phyloP scores from a whole-genome alignment of 495 filamentous ascomycete species.

The Daldinia childiae region DNA sequence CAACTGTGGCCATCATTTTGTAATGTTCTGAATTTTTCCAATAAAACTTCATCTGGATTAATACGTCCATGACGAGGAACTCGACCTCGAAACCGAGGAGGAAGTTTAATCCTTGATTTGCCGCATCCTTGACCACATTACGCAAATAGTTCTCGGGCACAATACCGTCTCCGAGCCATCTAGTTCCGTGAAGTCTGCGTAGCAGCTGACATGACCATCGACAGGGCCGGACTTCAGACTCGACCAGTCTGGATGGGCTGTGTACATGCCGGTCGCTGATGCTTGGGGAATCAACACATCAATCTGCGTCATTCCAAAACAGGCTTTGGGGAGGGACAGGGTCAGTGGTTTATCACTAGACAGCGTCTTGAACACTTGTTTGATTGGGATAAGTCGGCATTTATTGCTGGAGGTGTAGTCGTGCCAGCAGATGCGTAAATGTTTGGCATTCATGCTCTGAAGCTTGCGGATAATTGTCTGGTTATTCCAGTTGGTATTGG shows the following conservation, averaged over 20 bases:
- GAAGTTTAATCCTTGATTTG: conserved; percentile 60
- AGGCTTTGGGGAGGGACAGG: conserved; percentile 65
- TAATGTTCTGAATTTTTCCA: conserved; percentile 44
- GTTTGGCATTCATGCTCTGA: conserved; percentile 51
- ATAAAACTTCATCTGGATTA: conserved; percentile 29
- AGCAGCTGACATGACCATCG: conserved; percentile 66
- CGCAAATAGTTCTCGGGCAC: conserved; percentile 70
- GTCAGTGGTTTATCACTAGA: conserved; percentile 57
- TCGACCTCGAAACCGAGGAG: conserved; percentile 86
- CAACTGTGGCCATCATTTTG: conserved; percentile 67
- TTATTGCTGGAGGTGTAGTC: conserved; percentile 78
- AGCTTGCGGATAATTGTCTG: conserved; percentile 41
- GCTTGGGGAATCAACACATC: conserved; percentile 57
- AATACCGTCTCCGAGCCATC: conserved; percentile 53
- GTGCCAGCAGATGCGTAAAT: conserved; percentile 78
- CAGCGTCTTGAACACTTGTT: conserved; percentile 68
- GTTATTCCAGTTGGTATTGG: conserved; percentile 51
- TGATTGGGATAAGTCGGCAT: conserved; percentile 75
- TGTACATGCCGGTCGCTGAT: conserved; percentile 66
- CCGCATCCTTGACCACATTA: conserved; percentile 59
- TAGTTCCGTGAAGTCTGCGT: conserved; percentile 66
- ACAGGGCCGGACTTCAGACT: conserved; percentile 66
- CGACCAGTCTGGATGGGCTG: conserved; percentile 67
- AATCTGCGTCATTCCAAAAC: conserved; percentile 67
- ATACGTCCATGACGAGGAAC: conserved; percentile 72